Evolutionary conservation across 768 basidiomycete species (phyloP).

Genomic region (Mycena olivaceomarginata): DNA sequence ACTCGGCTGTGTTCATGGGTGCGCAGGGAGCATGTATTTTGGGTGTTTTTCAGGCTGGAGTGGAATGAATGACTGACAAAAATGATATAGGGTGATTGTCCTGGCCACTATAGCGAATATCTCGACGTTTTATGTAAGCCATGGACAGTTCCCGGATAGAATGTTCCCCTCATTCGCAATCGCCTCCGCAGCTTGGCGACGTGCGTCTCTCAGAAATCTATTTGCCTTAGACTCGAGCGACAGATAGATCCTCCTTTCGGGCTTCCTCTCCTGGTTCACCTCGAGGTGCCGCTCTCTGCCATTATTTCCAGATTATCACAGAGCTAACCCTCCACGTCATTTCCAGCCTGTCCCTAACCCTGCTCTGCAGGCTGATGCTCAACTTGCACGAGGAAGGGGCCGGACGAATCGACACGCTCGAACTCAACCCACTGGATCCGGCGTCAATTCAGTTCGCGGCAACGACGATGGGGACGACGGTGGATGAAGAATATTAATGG

Average conservation of each 20-base stretch:
- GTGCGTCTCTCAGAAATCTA: conserved; percentile 30
- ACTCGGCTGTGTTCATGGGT: conserved; percentile 30
- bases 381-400: conserved; percentile 36
- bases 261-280: conserved; percentile 37
- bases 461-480: conserved; percentile 29
- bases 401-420: conserved; percentile 20
- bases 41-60: conserved; percentile 29
- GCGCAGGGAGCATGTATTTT: conserved; percentile 37
- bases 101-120: conserved; percentile 56
- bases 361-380: conserved; percentile 36
- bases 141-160: not conserved
- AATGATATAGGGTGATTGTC: conserved; percentile 34
- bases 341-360: conserved; percentile 31
- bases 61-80: conserved; percentile 27
- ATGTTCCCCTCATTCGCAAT: conserved; percentile 20
- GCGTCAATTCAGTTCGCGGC: conserved; percentile 20
- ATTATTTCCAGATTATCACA: not conserved
- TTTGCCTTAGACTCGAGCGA: conserved; percentile 25
- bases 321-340: conserved; percentile 11
- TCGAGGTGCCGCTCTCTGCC: conserved; percentile 31
- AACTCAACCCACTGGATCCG: conserved; percentile 29
- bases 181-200: conserved; percentile 34
- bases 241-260: conserved; percentile 31
- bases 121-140: conserved; percentile 48
- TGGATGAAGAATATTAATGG: conserved; percentile 36